Evolutionary conservation across 1,284 basidiomycete genomes (phyloP).

Genomic region (Apiotrichum gracile): DNA sequence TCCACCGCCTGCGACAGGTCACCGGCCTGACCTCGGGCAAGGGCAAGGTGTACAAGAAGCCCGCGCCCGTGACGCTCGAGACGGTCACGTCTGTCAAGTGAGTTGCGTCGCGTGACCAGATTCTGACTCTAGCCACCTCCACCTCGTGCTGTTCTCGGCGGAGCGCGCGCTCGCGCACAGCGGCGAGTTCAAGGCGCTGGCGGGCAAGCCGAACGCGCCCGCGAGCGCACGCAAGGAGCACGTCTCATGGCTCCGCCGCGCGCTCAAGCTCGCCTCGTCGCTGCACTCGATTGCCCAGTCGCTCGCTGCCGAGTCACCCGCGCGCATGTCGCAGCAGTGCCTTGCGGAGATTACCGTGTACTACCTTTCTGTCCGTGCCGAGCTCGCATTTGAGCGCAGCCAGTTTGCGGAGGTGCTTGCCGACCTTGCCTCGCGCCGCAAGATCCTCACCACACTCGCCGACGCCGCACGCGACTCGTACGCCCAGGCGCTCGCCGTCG

Average conservation of each 20-base stretch:
- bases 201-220: slow-evolving; percentile 23
- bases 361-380: slow-evolving; percentile 44
- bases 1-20: slow-evolving; percentile 76
- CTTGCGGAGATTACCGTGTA: slow-evolving; percentile 47
- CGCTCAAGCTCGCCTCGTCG: slow-evolving; percentile 74
- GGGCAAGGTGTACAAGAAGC: slow-evolving; percentile 80
- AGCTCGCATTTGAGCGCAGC: slow-evolving; percentile 52
- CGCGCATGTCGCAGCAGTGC: slow-evolving; percentile 25
- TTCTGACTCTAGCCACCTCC: slow-evolving; percentile 49
- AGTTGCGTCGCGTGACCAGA: slow-evolving; percentile 39
- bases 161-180: slow-evolving; percentile 89
- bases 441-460: slow-evolving; percentile 66
- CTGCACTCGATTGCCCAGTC: slow-evolving; percentile 68
- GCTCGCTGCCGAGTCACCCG: slow-evolving; percentile 43
- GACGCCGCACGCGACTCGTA: slow-evolving; percentile 56
- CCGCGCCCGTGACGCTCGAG: slow-evolving; percentile 60
- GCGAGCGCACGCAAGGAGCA: slow-evolving; percentile 29
- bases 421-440: slow-evolving; percentile 65
- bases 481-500: slow-evolving; percentile 79
- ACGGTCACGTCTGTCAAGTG: slow-evolving; percentile 70
- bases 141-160: slow-evolving; percentile 77
- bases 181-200: slow-evolving; percentile 61
- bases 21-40: slow-evolving; percentile 83
- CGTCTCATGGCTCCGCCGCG: slow-evolving; percentile 65
- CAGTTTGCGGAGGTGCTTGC: slow-evolving; percentile 73